Base-by-base conservation (phyloP, 2,329 filamentous ascomycete species). In the Helotiales sp. region DNA sequence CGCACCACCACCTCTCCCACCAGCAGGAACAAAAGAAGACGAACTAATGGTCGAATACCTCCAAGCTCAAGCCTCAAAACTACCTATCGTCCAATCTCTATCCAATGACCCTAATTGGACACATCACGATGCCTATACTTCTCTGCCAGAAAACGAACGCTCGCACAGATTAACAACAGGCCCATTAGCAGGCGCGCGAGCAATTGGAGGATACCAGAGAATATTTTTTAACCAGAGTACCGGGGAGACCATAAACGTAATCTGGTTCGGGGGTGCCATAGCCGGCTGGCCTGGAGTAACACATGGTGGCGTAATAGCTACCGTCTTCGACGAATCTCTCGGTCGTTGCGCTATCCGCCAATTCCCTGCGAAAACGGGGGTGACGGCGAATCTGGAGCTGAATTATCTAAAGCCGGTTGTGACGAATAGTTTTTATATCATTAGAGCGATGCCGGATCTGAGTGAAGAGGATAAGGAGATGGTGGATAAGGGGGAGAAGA, bases 291-390 rank as follows among this genome's bases (percentile, higher is more conserved):
- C 89, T 1, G 81, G 82, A 12, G 77, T 89, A 38, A 84, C 85
- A 52, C 89, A 93, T 74, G 89, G 89, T 55, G 89, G 89, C 13
- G 77, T 81, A 6, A 78, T 89, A 49, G 87, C 86, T 7, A 91
- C 86, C 0, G 71, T 90, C 3, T 73, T 92, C 34, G 83, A 90
- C 70, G 89, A 92, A 75, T 82, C 80, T 52, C 77, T 90, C 60
- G 84, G 85, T n/a, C 78, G 87, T 42, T 85, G 83, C 59, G 84
- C 83, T 10, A 74, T 84, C 55, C 69, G 72, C 46, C 68, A 71
- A 30, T 77, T 84, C 60, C 76, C 77, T 1, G 73, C 71, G 8
- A 73, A 75, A 44, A 80, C 79, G 31, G 80, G 82, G 66, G 73
- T 87, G 63, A 81, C 85, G 67, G 77, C 85, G 40, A 80, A 78